A percentile compares a stretch with the other conserved stretches of the same genome.
Evolutionary conservation across 2,329 filamentous ascomycete species (phyloP).

Genomic region (Aureobasidium mangrovei): DNA sequence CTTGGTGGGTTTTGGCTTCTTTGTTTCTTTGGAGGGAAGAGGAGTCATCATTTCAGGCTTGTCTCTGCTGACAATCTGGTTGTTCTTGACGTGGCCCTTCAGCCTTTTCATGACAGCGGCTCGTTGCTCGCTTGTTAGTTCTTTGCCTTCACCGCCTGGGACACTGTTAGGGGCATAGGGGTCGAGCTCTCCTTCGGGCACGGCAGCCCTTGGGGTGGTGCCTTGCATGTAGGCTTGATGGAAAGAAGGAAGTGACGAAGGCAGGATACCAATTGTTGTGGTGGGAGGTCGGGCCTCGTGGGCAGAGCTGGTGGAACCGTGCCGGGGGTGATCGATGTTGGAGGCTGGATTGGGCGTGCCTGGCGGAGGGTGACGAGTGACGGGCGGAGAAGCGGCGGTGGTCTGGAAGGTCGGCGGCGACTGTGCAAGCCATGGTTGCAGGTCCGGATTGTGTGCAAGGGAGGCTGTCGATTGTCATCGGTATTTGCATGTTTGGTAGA

Average conservation of each 20-base stretch:
- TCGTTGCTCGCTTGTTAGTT: conserved; percentile 54
- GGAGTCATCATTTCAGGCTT: conserved; percentile 48
- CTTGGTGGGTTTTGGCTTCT: conserved; percentile 67
- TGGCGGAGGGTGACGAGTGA: conserved; percentile 18
- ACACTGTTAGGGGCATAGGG: conserved; percentile 35
- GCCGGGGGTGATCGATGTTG: conserved; percentile 33
- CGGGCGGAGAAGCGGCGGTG: conserved; percentile 27
- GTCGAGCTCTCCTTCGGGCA: conserved; percentile 41
- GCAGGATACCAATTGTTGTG: conserved; percentile 84
- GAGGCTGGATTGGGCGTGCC: conserved; percentile 14
- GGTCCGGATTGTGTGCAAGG: conserved; percentile 43
- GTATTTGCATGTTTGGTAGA: conserved; percentile 21
- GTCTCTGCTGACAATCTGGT: conserved; percentile 16
- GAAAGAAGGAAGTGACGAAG: conserved; percentile 81
- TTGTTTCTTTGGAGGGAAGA: conserved; percentile 34
- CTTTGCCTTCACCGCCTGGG: conserved; percentile 20
- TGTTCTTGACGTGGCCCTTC: conserved; percentile 71
- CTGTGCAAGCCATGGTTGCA: conserved; percentile 46
- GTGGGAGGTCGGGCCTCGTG: conserved; percentile 35
- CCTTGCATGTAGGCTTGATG: conserved; percentile 86
- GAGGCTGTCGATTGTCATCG: conserved; percentile 34
- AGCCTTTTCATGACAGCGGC: conserved; percentile 71
- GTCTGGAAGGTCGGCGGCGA: conserved; percentile 46
- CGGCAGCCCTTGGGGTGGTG: conserved; percentile 30
- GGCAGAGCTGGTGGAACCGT: conserved; percentile 36